Percentiles rank a stretch among this genome's conserved stretches.
These are phyloP conservation scores for Coniochaeta pulveracea DNA, from an alignment of 2,329 filamentous ascomycete genomes.

Conservation along the genomic window DNA sequence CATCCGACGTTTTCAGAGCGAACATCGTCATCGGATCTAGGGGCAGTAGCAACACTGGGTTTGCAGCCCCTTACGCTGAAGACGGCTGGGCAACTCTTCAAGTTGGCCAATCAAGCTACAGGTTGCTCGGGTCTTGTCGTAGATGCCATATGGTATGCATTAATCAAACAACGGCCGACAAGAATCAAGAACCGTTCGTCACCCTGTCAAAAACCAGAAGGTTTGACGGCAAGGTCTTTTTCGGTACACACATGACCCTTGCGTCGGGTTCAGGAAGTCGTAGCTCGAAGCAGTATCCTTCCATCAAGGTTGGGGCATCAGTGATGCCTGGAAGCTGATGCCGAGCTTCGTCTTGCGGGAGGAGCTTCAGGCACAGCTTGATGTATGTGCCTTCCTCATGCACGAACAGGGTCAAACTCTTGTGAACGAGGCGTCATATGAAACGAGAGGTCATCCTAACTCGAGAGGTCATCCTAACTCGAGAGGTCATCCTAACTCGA, in stretches of 20 bases:
- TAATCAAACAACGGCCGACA: constrained; percentile 69
- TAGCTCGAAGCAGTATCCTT: constrained; percentile 24
- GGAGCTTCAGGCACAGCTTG: too few relatives aligned
- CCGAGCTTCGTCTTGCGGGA: too few relatives aligned
- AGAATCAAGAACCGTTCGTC: constrained; percentile 74
- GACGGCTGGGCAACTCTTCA: constrained; percentile 62
- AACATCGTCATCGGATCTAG: constrained; percentile 67
- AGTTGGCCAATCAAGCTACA: constrained; percentile 54
- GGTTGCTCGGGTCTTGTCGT: constrained; percentile 72
- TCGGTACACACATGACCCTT: constrained; percentile 70
- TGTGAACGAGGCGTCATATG: too few relatives aligned
- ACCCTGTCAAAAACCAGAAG: constrained; percentile 81
- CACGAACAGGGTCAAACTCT: too few relatives aligned
- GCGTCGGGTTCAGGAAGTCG: constrained; percentile 10
- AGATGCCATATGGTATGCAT: constrained; percentile 96
- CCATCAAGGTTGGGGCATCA: constrained; percentile 41
- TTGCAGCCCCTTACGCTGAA: constrained; percentile 53
- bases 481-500: too few relatives aligned
- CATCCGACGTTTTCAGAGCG: constrained; percentile 70
- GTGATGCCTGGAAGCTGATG: too few relatives aligned
- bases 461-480: too few relatives aligned
- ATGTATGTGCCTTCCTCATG: too few relatives aligned
- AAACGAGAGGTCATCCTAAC: too few relatives aligned
- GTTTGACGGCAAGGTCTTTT: constrained; percentile 75
- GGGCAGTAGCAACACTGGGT: constrained; percentile 24